Evolutionary conservation across 805 yeast genomes (phyloP), one percentile per base, ranked within the genome.

Genomic region (Candida incommunis): DNA sequence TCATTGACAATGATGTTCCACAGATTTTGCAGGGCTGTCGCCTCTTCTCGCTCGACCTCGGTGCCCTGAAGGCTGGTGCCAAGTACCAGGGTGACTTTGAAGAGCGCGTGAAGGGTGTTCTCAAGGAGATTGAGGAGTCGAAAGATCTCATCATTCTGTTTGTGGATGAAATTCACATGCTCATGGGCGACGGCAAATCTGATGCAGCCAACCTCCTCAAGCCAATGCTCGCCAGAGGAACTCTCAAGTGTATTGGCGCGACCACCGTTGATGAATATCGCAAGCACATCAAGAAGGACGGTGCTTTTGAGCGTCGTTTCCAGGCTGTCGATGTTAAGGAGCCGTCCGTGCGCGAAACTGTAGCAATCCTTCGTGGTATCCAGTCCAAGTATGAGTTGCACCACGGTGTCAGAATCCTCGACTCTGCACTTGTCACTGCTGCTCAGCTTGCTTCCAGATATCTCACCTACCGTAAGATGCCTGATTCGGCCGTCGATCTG

Each of bases 71-170:
- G 50, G 98, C 98, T 4, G 98, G 98, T 66, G 97, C 98, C 47
- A 92, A 92, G 62, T 88, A 86, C 66, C 94, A 90, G 64, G 98
- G 98, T 67, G 98, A 92, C 61, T 92, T 90, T 58, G 98, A 92
- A 70, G 98, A 92, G 69, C 80, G 98, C 68, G 74, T 92, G 59
- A 92, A 92, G 67, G 97, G 97, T 54, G 97, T 92, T 24, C 71
- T 92, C 60, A 86, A 80, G 60, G 98, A 92, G 58, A 84, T 92
- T 57, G 95, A 86, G 63, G 82, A 86, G 54, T 80, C 94, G 1
- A 79, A 80, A 56, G 82, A 77, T 42, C 74, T 87, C 76, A 86
- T 92, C 52, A 79, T 92, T 51, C 72, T 92, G 47, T 92, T 92
- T 69, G 84, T 92, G 56, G 98, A 92, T 67, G 98, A 92, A 67